phyloP scores from a whole-genome alignment of 371 early-diverging fungal genomes.

The Phascolomyces articulosus region DNA sequence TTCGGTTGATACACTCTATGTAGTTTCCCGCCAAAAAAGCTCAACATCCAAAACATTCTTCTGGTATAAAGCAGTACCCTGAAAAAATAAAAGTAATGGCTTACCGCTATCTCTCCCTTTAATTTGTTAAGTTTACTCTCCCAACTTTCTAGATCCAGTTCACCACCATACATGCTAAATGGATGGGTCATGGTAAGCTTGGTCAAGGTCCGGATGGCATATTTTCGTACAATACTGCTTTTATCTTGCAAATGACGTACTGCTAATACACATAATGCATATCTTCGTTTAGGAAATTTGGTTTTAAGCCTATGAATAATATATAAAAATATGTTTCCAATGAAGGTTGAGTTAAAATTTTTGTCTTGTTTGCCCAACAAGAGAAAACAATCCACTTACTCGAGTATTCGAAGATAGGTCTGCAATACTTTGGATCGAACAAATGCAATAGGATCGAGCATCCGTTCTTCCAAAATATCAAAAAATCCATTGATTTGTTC shows the following conservation, averaged over 20 bases:
- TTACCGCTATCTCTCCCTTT: slow-evolving; percentile 65
- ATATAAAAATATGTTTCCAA: neutral
- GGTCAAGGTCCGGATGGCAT: slow-evolving; percentile 84
- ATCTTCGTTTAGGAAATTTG: slow-evolving; percentile 86
- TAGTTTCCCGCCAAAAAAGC: too few relatives aligned
- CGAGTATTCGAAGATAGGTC: slow-evolving; percentile 77
- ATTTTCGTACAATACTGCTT: slow-evolving; percentile 84
- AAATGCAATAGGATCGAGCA: slow-evolving; percentile 82
- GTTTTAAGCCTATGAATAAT: slow-evolving; percentile 25
- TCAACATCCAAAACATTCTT: too few relatives aligned
- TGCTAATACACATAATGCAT: slow-evolving; percentile 67
- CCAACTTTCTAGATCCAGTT: slow-evolving; percentile 71
- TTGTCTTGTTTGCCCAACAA: too few relatives aligned
- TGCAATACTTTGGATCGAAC: slow-evolving; percentile 89
- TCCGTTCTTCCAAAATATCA: slow-evolving; percentile 89
- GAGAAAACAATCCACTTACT: too few relatives aligned
- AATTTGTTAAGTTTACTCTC: slow-evolving; percentile 63
- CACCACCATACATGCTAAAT: slow-evolving; percentile 87
- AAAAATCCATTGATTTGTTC: slow-evolving; percentile 74
- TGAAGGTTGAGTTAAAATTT: too few relatives aligned
- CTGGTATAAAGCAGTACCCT: too few relatives aligned
- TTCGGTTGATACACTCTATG: slow-evolving; percentile 7
- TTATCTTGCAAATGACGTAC: slow-evolving; percentile 90
- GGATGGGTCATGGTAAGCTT: slow-evolving; percentile 86
- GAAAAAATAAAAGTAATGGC: too few relatives aligned